Percentiles rank a stretch among this genome's conserved stretches.
Evolutionary conservation across 495 filamentous ascomycete genomes (phyloP).

Genomic region (Talaromyces proteolyticus): DNA sequence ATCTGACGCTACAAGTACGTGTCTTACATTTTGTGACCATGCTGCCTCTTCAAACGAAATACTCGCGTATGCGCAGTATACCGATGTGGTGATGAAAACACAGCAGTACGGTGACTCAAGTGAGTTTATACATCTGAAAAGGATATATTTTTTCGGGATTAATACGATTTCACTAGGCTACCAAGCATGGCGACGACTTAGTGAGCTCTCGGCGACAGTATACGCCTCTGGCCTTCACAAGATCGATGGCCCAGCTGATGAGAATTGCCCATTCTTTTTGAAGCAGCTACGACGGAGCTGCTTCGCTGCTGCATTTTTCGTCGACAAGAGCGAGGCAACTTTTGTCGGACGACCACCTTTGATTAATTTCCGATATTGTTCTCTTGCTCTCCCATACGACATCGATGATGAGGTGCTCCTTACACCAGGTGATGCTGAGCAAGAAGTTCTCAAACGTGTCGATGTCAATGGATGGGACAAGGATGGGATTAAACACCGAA

Average conservation of each 20-base stretch:
- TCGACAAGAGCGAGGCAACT: slow-evolving; percentile 45
- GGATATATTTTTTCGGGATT: not conserved
- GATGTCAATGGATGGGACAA: slow-evolving; percentile 51
- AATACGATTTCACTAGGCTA: slow-evolving; percentile 25
- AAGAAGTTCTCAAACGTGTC: slow-evolving; percentile 34
- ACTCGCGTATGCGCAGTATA: slow-evolving; percentile 38
- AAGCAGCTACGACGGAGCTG: slow-evolving; percentile 42
- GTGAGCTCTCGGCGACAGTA: slow-evolving; percentile 45
- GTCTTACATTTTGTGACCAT: slow-evolving; percentile 41
- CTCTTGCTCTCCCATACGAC: slow-evolving; percentile 50
- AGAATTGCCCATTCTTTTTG: slow-evolving; percentile 43
- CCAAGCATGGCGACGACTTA: slow-evolving; percentile 46
- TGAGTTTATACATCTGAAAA: slow-evolving; percentile 19
- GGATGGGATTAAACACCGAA: slow-evolving; percentile 25
- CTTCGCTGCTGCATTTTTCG: slow-evolving; percentile 47
- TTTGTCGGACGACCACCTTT: slow-evolving; percentile 54
- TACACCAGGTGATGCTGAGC: slow-evolving; percentile 35
- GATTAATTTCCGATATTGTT: slow-evolving; percentile 49
- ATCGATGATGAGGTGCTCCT: slow-evolving; percentile 47
- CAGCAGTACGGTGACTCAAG: slow-evolving; percentile 46
- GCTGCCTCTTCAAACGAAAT: slow-evolving; percentile 42
- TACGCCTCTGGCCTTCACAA: slow-evolving; percentile 55
- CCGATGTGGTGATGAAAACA: slow-evolving; percentile 37
- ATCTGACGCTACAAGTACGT: slow-evolving; percentile 35
- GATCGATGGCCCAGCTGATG: slow-evolving; percentile 31